Conservation (phyloP, 257 asterid species). For the Nicotiana paniculata region DNA sequence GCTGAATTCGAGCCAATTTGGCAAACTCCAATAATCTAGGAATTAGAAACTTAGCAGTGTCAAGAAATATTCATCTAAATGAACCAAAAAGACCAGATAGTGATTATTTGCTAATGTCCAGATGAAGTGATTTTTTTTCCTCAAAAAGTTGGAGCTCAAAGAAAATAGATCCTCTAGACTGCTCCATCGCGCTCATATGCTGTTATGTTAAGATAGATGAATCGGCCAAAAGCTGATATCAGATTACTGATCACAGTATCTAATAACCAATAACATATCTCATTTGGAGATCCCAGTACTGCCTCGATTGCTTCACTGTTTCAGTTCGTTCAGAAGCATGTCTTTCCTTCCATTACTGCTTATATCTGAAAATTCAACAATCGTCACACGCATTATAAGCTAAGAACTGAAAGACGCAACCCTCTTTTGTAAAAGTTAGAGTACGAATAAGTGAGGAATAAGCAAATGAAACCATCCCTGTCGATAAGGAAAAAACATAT, state of each 20-base stretch:
- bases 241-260: slow-evolving; percentile 2
- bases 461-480: background rate
- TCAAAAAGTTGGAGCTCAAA: background rate
- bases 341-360: slow-evolving; percentile 76
- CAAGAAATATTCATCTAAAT: background rate
- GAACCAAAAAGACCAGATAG: background rate
- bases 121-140: background rate
- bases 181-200: background rate
- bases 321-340: slow-evolving; percentile 46
- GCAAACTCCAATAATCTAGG: background rate
- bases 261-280: slow-evolving; percentile 59
- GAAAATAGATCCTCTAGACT: background rate
- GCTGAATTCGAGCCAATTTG: background rate
- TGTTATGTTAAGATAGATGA: background rate
- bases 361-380: slow-evolving; percentile 28
- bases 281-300: slow-evolving; percentile 62
- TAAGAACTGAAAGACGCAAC: background rate
- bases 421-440: background rate
- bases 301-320: slow-evolving; percentile 65
- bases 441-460: background rate
- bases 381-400: background rate
- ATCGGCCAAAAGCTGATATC: background rate
- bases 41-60: background rate
- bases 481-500: background rate
- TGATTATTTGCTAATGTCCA: background rate